phyloP scores from a whole-genome alignment of 179 eudicot species.

The Amaranthus tricolor region DNA sequence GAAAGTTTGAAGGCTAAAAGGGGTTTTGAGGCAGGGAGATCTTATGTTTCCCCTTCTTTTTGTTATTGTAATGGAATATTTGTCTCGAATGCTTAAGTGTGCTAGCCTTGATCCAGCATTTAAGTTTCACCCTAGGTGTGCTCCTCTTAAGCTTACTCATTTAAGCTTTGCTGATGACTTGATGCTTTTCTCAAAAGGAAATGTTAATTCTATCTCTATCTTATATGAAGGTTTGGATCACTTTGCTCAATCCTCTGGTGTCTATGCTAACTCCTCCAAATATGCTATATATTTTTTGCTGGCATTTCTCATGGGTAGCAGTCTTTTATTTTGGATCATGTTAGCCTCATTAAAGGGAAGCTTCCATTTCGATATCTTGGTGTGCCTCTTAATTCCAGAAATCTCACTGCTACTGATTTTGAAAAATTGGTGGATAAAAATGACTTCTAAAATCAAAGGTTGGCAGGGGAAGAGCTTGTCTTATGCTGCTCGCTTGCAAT shows the following conservation, averaged over 20 bases:
- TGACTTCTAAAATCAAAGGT: not conserved
- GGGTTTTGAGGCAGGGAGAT: not conserved
- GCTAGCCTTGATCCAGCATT: too few species aligned
- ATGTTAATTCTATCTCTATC: too few species aligned
- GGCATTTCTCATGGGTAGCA: not conserved
- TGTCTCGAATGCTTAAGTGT: not conserved
- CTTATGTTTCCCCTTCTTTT: not conserved
- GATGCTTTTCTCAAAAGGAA: not conserved
- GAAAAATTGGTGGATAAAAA: not conserved
- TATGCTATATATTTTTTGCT: not conserved
- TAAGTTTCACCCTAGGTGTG: too few species aligned
- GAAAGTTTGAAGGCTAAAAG: too few species aligned
- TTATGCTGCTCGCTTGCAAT: not conserved
- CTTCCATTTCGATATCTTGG: not conserved
- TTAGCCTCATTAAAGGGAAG: too few species aligned
- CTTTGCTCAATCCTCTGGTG: not conserved
- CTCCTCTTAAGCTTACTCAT: not conserved
- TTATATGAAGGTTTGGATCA: not conserved
- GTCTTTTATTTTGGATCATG: not conserved
- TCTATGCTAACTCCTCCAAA: not conserved
- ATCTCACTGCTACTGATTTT: not conserved
- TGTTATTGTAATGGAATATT: not conserved
- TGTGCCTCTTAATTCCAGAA: not conserved
- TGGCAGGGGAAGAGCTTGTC: not conserved
- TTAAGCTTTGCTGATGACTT: not conserved